A percentile compares a stretch with the other conserved stretches of the same genome.
These are phyloP conservation scores for Trametopsis cervina DNA, from an alignment of 768 basidiomycete genomes.

Conservation along the genomic window DNA sequence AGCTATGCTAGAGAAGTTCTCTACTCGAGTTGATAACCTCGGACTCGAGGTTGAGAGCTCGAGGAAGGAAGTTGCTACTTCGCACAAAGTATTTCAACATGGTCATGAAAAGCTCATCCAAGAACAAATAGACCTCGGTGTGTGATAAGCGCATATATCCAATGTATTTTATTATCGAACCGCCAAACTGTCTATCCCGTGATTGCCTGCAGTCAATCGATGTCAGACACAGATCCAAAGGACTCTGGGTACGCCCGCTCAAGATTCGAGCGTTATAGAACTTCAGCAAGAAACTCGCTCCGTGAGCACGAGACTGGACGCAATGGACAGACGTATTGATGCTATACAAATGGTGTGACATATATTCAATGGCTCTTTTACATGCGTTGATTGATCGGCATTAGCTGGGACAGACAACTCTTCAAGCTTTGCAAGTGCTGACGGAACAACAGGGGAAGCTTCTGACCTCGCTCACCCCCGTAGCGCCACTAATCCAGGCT, in stretches of 20 bases:
- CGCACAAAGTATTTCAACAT: slow-evolving; percentile 51
- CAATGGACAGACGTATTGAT: slow-evolving; percentile 21
- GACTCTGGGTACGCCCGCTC: slow-evolving; percentile 50
- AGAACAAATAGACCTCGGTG: slow-evolving; percentile 52
- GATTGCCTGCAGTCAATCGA: slow-evolving; percentile 42
- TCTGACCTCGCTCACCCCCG: slow-evolving; percentile 45
- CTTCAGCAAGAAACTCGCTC: slow-evolving; percentile 13
- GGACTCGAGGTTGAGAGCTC: slow-evolving; percentile 43
- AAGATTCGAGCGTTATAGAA: slow-evolving; percentile 25
- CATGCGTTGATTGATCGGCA: not conserved
- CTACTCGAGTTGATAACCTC: slow-evolving; percentile 47
- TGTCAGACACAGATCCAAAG: slow-evolving; percentile 56
- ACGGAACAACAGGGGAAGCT: slow-evolving; percentile 58
- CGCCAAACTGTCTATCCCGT: not conserved
- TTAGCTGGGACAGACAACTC: slow-evolving; percentile 30
- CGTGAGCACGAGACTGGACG: slow-evolving; percentile 13
- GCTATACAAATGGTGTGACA: slow-evolving; percentile 17
- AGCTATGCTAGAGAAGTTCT: slow-evolving; percentile 61
- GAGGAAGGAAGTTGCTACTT: slow-evolving; percentile 43
- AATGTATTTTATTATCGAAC: not conserved
- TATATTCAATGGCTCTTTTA: not conserved
- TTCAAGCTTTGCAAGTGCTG: slow-evolving; percentile 48
- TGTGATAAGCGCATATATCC: slow-evolving; percentile 23
- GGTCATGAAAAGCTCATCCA: slow-evolving; percentile 50
- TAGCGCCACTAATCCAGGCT: slow-evolving; percentile 55